These are phyloP conservation scores for Hymenotorrendiella dingleyae DNA, from an alignment of 2,329 filamentous ascomycete species.

Conservation along the genomic window DNA sequence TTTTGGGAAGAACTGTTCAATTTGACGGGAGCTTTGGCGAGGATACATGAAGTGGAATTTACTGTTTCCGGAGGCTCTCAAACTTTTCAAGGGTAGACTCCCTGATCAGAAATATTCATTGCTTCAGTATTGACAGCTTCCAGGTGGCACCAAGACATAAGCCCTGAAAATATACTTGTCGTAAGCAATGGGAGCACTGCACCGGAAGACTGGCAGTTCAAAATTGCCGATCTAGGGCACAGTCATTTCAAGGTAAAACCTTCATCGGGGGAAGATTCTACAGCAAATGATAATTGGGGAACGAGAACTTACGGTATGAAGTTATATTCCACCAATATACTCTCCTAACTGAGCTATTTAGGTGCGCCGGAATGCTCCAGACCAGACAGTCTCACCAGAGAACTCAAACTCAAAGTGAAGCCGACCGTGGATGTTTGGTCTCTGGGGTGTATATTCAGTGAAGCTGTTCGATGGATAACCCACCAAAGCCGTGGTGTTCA, in stretches of 20 bases:
- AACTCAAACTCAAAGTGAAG: slow-evolving; percentile 8
- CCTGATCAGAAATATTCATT: background rate
- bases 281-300: no score
- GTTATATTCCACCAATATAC: slow-evolving; percentile 15
- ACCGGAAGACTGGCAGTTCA: slow-evolving; percentile 26
- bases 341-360: background rate
- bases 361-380: slow-evolving; percentile 27
- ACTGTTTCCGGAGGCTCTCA: background rate
- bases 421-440: slow-evolving; percentile 31
- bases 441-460: slow-evolving; percentile 31
- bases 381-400: slow-evolving; percentile 25
- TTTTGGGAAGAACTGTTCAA: slow-evolving; percentile 31
- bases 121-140: background rate
- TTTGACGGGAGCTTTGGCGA: slow-evolving; percentile 27
- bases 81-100: background rate
- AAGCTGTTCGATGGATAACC: slow-evolving; percentile 26
- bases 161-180: slow-evolving; percentile 30
- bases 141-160: slow-evolving; percentile 25
- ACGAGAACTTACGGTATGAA: slow-evolving; percentile 8
- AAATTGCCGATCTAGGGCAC: slow-evolving; percentile 29
- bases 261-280: background rate
- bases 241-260: slow-evolving; percentile 5
- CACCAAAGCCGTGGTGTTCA: slow-evolving; percentile 22
- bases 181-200: slow-evolving; percentile 16
- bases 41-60: slow-evolving; percentile 15